phyloP scores from a whole-genome alignment of 1,139 yeast genomes.

The Suhomyces ambrosiae region DNA sequence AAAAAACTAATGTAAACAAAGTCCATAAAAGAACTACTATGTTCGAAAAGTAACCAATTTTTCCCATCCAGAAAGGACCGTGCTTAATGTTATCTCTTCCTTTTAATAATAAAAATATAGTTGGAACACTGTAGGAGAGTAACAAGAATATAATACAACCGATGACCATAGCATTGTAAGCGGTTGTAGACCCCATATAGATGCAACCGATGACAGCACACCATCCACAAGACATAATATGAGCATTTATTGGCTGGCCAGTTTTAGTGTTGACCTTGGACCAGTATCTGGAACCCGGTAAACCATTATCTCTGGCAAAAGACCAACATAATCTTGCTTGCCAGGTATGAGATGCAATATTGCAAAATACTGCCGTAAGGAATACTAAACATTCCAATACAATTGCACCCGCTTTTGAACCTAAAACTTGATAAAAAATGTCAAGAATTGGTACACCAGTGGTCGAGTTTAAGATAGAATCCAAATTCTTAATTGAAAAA shows the following conservation, averaged over 20 bases:
- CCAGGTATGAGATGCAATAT: constrained; percentile 48
- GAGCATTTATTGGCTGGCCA: constrained; percentile 41
- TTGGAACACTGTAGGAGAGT: constrained; percentile 39
- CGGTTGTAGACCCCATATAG: constrained; percentile 46
- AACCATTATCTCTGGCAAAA: constrained; percentile 45
- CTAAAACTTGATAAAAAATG: constrained; percentile 42
- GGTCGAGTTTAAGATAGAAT: constrained; percentile 27
- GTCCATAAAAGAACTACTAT: constrained; percentile 40
- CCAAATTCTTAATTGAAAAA: constrained; percentile 39
- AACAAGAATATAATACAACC: constrained; percentile 42
- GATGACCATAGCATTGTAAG: constrained; percentile 43
- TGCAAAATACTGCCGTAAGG: constrained; percentile 45
- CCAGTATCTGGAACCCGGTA: constrained; percentile 42
- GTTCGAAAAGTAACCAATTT: constrained; percentile 26
- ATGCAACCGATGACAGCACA: constrained; percentile 42
- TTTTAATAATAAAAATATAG: constrained; percentile 30
- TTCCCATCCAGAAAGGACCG: constrained; percentile 55
- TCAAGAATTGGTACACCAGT: constrained; percentile 48
- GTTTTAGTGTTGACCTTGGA: constrained; percentile 31
- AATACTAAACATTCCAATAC: constrained; percentile 38
- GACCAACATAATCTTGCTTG: constrained; percentile 34
- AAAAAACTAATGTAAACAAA: constrained; percentile 42
- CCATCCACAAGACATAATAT: constrained; percentile 38
- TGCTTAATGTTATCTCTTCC: constrained; percentile 40
- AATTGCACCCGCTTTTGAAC: constrained; percentile 40